These are phyloP conservation scores for Podospora didyma DNA, from an alignment of 495 filamentous ascomycete genomes.

Conservation along the genomic window DNA sequence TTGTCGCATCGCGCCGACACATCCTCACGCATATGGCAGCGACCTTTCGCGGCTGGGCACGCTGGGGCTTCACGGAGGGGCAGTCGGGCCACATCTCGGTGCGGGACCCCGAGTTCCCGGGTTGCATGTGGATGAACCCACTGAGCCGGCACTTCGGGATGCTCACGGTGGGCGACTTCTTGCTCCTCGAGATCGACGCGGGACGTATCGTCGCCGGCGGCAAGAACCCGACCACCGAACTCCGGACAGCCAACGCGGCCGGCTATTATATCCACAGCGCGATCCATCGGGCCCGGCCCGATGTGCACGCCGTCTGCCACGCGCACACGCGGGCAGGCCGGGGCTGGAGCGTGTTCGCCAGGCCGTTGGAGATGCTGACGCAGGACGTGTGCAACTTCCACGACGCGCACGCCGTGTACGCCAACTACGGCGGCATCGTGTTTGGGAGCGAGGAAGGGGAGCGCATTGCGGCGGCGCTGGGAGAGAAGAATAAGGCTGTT, in stretches of 20 bases:
- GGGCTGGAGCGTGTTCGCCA: conserved; percentile 50
- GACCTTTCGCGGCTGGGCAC: conserved; percentile 55
- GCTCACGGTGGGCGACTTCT: conserved; percentile 49
- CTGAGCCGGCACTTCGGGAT: conserved; percentile 54
- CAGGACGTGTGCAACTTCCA: conserved; percentile 56
- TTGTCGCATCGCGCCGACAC: conserved; percentile 41
- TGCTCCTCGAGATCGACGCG: conserved; percentile 50
- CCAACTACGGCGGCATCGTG: conserved; percentile 54
- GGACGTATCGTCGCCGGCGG: conserved; percentile 50
- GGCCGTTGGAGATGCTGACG: conserved; percentile 54
- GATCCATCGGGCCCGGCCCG: conserved; percentile 51
- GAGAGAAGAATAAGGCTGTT: conserved; percentile 38
- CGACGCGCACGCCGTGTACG: conserved; percentile 48
- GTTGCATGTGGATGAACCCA: conserved; percentile 67
- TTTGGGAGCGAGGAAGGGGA: conserved; percentile 47
- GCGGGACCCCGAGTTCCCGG: conserved; percentile 54
- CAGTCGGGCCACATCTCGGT: conserved; percentile 63
- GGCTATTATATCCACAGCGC: conserved; percentile 65
- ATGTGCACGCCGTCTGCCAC: conserved; percentile 53
- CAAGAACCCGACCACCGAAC: conserved; percentile 14
- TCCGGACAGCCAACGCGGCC: conserved; percentile 55
- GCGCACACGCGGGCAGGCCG: conserved; percentile 51
- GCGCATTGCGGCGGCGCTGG: conserved; percentile 47
- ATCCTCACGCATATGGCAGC: conserved; percentile 56
- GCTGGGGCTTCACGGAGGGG: conserved; percentile 59